Percentiles rank a stretch among this genome's conserved stretches.
phyloP scores from a whole-genome alignment of 352 stramenopile genomes.

The Phytophthora cajani region DNA sequence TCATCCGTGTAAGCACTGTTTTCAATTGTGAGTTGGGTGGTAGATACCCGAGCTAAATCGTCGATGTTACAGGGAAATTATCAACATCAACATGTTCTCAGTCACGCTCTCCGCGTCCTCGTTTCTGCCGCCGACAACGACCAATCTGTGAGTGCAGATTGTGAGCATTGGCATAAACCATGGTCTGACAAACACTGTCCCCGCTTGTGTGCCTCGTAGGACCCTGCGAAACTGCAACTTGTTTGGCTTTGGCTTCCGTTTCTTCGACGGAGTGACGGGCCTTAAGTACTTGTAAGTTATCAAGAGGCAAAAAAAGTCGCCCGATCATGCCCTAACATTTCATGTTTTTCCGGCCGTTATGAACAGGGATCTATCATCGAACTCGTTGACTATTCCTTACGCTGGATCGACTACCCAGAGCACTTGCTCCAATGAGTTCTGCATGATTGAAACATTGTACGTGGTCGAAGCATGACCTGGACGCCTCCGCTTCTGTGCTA shows the following conservation, averaged over 20 bases:
- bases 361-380: slow-evolving; percentile 49
- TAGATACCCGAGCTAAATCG: neutral
- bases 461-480: neutral
- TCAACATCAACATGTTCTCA: slow-evolving; percentile 45
- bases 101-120: slow-evolving; percentile 32
- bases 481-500: neutral
- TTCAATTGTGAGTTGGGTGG: neutral
- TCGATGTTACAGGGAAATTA: slow-evolving; percentile 29
- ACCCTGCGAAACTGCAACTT: slow-evolving; percentile 56
- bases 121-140: slow-evolving; percentile 37
- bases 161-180: neutral
- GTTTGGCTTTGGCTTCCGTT: slow-evolving; percentile 41
- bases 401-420: slow-evolving; percentile 27
- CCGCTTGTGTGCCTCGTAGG: slow-evolving; percentile 6
- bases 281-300: slow-evolving; percentile 43
- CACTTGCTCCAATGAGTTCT: slow-evolving; percentile 36
- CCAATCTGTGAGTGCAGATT: slow-evolving; percentile 30
- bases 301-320: neutral
- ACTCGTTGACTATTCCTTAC: slow-evolving; percentile 46
- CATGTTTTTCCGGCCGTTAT: neutral
- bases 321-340: neutral
- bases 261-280: slow-evolving; percentile 37
- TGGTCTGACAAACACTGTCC: slow-evolving; percentile 1
- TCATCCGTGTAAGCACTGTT: slow-evolving; percentile 35
- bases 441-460: slow-evolving; percentile 37